Conservation (phyloP, 257 asterid genomes). For the Echites panduratus region DNA sequence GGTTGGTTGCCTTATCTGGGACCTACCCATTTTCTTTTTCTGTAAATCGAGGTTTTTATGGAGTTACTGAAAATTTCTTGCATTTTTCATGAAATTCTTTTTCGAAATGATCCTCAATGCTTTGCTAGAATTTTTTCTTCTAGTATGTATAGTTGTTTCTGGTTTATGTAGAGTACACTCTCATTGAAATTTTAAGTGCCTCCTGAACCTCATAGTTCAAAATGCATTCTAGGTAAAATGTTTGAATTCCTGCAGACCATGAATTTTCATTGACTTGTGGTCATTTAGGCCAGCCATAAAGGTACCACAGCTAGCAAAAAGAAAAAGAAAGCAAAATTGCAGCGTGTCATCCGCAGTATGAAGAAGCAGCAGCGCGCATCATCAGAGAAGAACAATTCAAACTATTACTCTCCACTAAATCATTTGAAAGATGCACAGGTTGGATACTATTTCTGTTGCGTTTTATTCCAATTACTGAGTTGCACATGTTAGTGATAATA, state of each 20-base stretch:
- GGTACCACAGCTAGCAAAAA: conserved; percentile 93
- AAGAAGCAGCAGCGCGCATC: conserved; percentile 85
- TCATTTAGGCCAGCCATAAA: conserved; percentile 67
- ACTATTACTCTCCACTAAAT: conserved; percentile 76
- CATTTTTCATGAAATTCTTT: background rate
- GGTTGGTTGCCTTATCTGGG: conserved; percentile 43
- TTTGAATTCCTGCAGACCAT: background rate
- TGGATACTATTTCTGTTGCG: conserved; percentile 14
- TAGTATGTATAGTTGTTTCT: background rate
- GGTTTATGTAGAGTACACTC: background rate
- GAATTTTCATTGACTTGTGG: conserved; percentile 10
- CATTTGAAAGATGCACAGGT: conserved; percentile 97
- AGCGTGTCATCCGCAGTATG: conserved; percentile 85
- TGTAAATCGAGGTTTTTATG: background rate
- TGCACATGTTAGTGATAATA: conserved; percentile 2
- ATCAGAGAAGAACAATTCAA: conserved; percentile 48
- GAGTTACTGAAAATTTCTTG: background rate
- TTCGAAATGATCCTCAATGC: background rate
- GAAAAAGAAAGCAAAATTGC: conserved; percentile 94
- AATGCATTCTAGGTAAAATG: background rate
- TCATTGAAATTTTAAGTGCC: background rate
- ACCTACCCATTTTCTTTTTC: background rate
- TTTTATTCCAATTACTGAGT: conserved; percentile 8
- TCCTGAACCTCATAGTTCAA: background rate
- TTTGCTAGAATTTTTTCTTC: background rate